Evolutionary conservation across 2,329 filamentous ascomycete species (phyloP), one percentile per base, ranked within the genome.

Genomic region (Cordyceps fumosorosea): DNA sequence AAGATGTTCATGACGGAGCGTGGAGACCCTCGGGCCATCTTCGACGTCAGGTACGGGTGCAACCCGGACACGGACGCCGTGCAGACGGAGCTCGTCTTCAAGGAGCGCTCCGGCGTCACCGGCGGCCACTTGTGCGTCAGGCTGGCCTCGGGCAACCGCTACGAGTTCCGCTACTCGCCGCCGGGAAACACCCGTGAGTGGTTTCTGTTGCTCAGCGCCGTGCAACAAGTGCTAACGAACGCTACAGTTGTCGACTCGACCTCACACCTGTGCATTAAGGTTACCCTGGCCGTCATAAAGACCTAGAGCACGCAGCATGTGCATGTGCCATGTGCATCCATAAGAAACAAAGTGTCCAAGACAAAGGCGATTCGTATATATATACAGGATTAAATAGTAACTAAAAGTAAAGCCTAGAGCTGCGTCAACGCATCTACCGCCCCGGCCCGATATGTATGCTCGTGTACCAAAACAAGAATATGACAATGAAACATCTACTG

Each of bases 1-100:
- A 80, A 80, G 68, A 72, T 79, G 66, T 80, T 80, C 69, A 78
- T 79, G 74, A 79, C 78, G 2, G 72, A 77, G 32, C 75, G 77
- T 2, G 72, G 72, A 8, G 76, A 79, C 60, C 76, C 77, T 1
- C 70, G 72, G 14, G 77, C 77, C 22, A 66, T 76, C 59, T 79
- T 76, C 60, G 67, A 75, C 45, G 72, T 74, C n/a, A 68, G 68
- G 6, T 77, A 78, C 63, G 75, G 72, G 34, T 79, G 77, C 66
- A 73, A 78, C 63, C 73, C 74, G 1, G 74, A 75, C 48, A 77
- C 75, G 12, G 75, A 77, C 48, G 71, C 65, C 4, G 62, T 77
- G 5, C 76, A 79, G 67, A 68, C 71, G 14, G 69, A 77, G 56
- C 67, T 79, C 24, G 64, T 63, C 14, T 74, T 78, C 54, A 70